Base-by-base conservation (phyloP, 2,329 filamentous ascomycete species). In the Corinectria fuckeliana region DNA sequence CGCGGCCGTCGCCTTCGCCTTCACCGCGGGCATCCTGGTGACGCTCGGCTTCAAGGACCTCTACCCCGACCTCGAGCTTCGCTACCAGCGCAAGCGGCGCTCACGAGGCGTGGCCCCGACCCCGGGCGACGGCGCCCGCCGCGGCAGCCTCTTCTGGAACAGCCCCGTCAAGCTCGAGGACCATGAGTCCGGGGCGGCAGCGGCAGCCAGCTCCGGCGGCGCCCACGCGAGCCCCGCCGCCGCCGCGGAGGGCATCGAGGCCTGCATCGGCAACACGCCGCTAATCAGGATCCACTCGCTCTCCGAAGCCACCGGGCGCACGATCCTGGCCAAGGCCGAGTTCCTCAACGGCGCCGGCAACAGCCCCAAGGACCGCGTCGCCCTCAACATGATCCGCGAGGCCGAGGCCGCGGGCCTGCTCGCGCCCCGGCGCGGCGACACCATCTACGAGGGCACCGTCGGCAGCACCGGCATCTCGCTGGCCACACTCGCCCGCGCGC, bases 391-490 rank as follows among this genome's bases (percentile, higher is more conserved):
- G 82, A 96, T 99, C 74, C 79, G 87, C 42, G 78, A 88, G 75
- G 95, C 93, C 41, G 95, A 99, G 81, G 83, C 86, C 61, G 79
- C 85, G 48, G 93, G 93, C 2, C 81, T 93, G 16, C 78, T 99
- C 44, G 84, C 83, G 0, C 94, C 95, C 0, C 82, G 90, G 66
- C 88, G 90, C 20, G 94, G 94, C 61, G 95, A 99, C 75, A 96
- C 91, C 41, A 93, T 99, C 71, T 99, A 98, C 77, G 95, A 99
- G 80, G 95, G 95, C 65, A 99, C 95, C 1, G 93, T 97, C 14
- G 95, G 95, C 60, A 96, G 92, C 73, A 99, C 95, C 0, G 95
- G 95, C 20, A 98, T 99, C 69, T 97, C 93, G 14, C 83, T 99
- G 9, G 95, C 95, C 3, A 91, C 91, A 1, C 86, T 99, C 50